Base-by-base conservation (phyloP, 768 basidiomycete genomes). In the Leucogyrophana mollusca region DNA sequence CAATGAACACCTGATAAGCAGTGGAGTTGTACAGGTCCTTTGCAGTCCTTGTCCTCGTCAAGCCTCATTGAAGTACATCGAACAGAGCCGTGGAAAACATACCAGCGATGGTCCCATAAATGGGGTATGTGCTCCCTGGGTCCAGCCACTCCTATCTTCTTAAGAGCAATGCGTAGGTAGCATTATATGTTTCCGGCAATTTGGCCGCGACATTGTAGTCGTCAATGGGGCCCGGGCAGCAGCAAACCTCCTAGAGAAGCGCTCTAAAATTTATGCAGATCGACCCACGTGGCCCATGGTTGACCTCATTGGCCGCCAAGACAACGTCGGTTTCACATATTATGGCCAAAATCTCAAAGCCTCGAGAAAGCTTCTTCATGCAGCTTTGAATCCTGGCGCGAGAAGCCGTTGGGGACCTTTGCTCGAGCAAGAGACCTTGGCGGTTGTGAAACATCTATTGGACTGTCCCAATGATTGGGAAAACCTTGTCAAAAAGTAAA, bases 251-350 rank as follows among this genome's bases (percentile, higher is more conserved):
- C 61, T 80, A 38, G 75, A 77, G 40, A 60, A 61, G 32, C 69
- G 74, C 5, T 72, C 74, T 13, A 56, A 56, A 16, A 68, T 74
- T 24, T 77, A 78, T 52, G 74, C 76, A 14, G 76, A 75, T 53
- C 70, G 79, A 11, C 78, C 79, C 2, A 63, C 62, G 5, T 69
- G 68, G 62, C 74, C 77, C 72, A 72, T 64, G 49, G 61, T 69
- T 42, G 67, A 68, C 5, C 51, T 78, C 21, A 73, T 72, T 45
- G 72, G 62, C 17, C 70, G 74, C 9, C 69, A 67, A 23, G 56
- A 66, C 45, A 51, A 70, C 1, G 62, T 76, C 61, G 70, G 23
- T 67, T 76, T 52, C 24, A 40, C 47, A 4, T 50, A 50, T 25
- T 52, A 49, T n/a, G 41, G 50, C 48, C n/a, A n/a, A n/a, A n/a